phyloP scores from a whole-genome alignment of 305 asterid species.

The Solanum hybrid region DNA sequence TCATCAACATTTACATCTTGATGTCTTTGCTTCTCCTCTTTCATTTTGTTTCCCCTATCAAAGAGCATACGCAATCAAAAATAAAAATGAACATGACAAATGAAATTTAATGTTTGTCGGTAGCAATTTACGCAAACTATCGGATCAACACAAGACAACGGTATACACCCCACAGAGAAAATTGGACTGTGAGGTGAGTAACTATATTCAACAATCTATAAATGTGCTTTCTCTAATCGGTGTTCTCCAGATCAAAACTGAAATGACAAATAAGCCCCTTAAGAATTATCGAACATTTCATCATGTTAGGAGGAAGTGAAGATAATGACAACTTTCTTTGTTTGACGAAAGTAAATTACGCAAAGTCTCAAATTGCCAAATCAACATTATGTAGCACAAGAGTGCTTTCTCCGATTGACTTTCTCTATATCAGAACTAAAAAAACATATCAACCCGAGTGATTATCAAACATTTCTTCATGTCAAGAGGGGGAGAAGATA shows the following conservation, averaged over 20 bases:
- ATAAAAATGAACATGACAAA: background rate
- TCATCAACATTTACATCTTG: background rate
- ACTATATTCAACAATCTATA: background rate
- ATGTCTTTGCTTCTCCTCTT: background rate
- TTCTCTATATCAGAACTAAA: background rate
- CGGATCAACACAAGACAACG: background rate
- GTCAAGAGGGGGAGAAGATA: background rate
- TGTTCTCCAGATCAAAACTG: background rate
- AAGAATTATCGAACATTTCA: background rate
- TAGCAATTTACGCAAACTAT: background rate
- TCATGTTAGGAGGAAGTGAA: background rate
- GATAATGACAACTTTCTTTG: background rate
- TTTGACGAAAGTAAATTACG: background rate
- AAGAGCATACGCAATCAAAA: background rate
- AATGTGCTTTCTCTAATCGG: background rate
- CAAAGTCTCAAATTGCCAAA: rapidly evolving
- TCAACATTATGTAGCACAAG: background rate
- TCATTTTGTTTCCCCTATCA: background rate
- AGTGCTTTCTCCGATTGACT: background rate
- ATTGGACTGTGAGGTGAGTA: background rate
- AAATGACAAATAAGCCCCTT: background rate
- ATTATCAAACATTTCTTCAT: background rate
- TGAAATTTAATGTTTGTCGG: background rate
- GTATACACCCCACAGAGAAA: background rate
- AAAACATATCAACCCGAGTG: rapidly evolving